Evolutionary conservation across 257 asterid genomes (phyloP).

Genomic region (Solanum piurae): DNA sequence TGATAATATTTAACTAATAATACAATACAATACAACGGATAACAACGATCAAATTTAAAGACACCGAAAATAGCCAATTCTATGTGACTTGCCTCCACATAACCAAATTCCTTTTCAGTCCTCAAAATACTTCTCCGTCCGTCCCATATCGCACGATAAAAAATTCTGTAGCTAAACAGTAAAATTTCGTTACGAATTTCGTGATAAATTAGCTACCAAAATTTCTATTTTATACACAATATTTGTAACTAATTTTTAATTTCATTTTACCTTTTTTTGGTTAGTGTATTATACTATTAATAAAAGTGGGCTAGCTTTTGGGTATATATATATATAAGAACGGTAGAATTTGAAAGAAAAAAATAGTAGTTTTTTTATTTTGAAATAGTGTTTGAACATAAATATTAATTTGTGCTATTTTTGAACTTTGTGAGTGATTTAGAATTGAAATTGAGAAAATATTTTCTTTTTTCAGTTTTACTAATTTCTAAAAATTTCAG

Average conservation of each 20-base stretch:
- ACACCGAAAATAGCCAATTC: not conserved
- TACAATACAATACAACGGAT: not conserved
- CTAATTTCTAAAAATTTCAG: too few relatives aligned
- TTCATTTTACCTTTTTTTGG: not conserved
- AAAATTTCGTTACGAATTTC: not conserved
- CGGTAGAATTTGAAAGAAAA: too few relatives aligned
- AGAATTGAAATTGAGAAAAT: too few relatives aligned
- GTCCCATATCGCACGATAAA: not conserved
- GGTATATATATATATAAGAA: not conserved
- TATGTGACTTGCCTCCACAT: not conserved
- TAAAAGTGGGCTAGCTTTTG: not conserved
- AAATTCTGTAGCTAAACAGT: not conserved
- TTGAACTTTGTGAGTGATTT: too few relatives aligned
- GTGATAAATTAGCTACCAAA: not conserved
- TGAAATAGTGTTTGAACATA: not conserved
- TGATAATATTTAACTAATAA: too few relatives aligned
- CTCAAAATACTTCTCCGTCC: not conserved
- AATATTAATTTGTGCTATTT: too few relatives aligned
- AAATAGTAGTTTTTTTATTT: too few relatives aligned
- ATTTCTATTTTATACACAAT: not conserved
- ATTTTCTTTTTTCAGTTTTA: too few relatives aligned
- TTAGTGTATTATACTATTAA: not conserved
- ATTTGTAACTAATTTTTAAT: not conserved
- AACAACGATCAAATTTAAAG: not conserved
- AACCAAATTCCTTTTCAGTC: not conserved